These are phyloP conservation scores for Candida maesae DNA, from an alignment of 805 yeast genomes.

Conservation along the genomic window DNA sequence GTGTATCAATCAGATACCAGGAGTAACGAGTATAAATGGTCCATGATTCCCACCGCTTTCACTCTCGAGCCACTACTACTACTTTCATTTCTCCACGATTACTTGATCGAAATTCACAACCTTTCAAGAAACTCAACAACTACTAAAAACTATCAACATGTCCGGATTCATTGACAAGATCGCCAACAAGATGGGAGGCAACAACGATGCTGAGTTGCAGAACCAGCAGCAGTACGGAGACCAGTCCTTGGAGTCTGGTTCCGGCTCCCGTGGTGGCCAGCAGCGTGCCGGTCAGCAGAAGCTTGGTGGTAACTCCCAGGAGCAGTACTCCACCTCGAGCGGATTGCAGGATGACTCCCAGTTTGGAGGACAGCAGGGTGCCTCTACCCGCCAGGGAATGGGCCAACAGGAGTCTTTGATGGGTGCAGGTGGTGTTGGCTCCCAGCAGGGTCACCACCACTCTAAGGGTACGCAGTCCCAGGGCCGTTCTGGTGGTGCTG, in stretches of 20 bases:
- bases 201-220: constrained; percentile 9
- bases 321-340: constrained; percentile 19
- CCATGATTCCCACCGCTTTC: too few species aligned
- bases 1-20: too few species aligned
- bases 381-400: background rate
- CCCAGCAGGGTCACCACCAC: background rate
- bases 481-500: constrained; percentile 8
- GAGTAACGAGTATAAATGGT: too few species aligned
- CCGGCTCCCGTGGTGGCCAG: background rate
- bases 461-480: background rate
- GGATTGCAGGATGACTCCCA: constrained; percentile 1
- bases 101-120: too few species aligned
- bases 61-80: background rate
- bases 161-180: constrained; percentile 28
- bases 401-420: background rate
- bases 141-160: constrained; percentile 11
- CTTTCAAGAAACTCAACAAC: background rate
- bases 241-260: background rate
- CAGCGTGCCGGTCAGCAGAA: constrained; percentile 20
- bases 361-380: background rate
- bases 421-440: too few species aligned
- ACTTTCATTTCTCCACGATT: background rate
- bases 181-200: constrained; percentile 23
- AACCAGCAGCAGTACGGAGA: constrained; percentile 3
- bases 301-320: constrained; percentile 14